Evolutionary conservation across 169 alveolate genomes (phyloP), one percentile per base, ranked within the genome.

Genomic region (Sarcocystis neurona): DNA sequence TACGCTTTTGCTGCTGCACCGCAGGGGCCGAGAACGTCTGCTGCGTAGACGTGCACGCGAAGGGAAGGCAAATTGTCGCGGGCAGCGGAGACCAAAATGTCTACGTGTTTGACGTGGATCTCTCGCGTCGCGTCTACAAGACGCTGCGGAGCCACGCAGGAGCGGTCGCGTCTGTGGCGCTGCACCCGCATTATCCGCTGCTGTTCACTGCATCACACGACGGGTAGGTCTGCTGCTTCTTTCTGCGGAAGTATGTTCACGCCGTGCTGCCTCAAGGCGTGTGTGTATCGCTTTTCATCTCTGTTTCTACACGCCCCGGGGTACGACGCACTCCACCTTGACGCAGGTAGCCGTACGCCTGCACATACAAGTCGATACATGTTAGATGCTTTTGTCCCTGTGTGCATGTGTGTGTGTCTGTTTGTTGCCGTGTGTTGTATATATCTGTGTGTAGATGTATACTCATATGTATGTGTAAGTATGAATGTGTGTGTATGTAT

Each of bases 111-210:
- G 93, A 90, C 43, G 37, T 86, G 72, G 93, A 90, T 37, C 56
- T 90, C 58, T 56, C 79, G 23, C 70, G 41, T 15, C 88, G 85
- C 39, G 91, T 90, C 37, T 90, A 72, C 91, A 90, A 90, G 68
- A 78, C 56, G 2, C n/a, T 90, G n/a, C 88, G 91, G 92, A 23
- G 23, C 79, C 88, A 78, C 80, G 48, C 32, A 44, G 44, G 53
- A 34, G 91, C 79, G 8, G 12, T 87, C 75, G 12, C 84, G 30
- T 32, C 34, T 50, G 90, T 68, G 44, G 50, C 60, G 5, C 48
- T 85, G 77, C 79, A 85, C 72, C 77, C 84, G 47, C 15, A 39
- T 34, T 70, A 47, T 20, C 90, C 90, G 1, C 90, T 85, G 30
- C 66, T 85, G 90, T 47, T 53, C 58, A 47, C 90, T 27, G 84